Conservation (phyloP, 2,329 filamentous ascomycete genomes). For the Penicillium sp. region DNA sequence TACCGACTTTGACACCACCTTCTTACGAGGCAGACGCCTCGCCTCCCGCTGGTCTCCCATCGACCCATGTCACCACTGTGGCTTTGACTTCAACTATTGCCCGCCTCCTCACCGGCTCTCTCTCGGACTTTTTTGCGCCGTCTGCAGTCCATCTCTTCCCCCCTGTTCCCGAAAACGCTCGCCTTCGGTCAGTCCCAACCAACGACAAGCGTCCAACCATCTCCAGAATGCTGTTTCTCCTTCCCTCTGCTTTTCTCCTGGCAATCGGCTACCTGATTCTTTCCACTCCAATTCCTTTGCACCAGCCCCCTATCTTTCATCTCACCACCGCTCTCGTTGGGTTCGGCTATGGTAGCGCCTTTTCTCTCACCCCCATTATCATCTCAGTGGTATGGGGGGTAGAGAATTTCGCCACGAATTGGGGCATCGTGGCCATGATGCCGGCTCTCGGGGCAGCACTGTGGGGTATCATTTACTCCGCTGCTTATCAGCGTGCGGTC, state of each 20-base stretch:
- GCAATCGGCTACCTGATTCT: constrained; percentile 71
- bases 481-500: constrained; percentile 33
- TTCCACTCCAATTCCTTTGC: constrained; percentile 70
- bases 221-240: constrained; percentile 73
- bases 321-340: constrained; percentile 78
- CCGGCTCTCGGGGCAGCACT: constrained; percentile 81
- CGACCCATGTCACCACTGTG: constrained; percentile 86
- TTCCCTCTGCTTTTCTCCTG: constrained; percentile 67
- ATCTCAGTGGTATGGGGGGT: constrained; percentile 98
- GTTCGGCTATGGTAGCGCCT: constrained; percentile 86
- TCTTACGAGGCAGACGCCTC: constrained; percentile 46
- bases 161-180: constrained; percentile 42
- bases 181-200: constrained; percentile 27
- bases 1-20: constrained; percentile 71
- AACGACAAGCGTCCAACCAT: constrained; percentile 47
- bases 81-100: constrained; percentile 86
- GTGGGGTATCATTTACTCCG: constrained; percentile 84
- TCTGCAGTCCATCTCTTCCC: constrained; percentile 56
- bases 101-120: constrained; percentile 77
- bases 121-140: constrained; percentile 80
- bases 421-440: constrained; percentile 89
- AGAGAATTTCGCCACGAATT: constrained; percentile 97
- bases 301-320: constrained; percentile 76
- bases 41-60: constrained; percentile 56
- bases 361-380: constrained; percentile 83